Evolutionary conservation across 164 flowering plant genomes (phyloP).

Genomic region (Echeveria elegans): DNA sequence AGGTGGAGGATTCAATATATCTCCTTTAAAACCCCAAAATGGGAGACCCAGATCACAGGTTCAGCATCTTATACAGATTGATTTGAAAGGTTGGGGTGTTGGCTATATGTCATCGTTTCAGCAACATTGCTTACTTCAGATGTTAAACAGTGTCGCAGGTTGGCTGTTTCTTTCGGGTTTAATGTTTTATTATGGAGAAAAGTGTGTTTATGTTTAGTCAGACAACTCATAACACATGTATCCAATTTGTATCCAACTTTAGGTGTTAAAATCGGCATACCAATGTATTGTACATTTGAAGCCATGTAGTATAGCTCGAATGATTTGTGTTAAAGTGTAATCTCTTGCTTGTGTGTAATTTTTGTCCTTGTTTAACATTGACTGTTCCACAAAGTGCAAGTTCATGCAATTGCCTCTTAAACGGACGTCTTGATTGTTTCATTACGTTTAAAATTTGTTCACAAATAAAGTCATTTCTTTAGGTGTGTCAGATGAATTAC

Average conservation of each 20-base stretch:
- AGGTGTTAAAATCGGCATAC: too few species aligned
- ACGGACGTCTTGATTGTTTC: background rate
- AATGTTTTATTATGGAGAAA: background rate
- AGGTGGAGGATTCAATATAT: constrained; percentile 97
- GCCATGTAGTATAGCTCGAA: background rate
- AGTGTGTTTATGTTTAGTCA: background rate
- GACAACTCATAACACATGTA: background rate
- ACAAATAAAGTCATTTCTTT: background rate
- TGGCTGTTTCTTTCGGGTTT: constrained; percentile 15
- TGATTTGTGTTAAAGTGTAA: background rate
- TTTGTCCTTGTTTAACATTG: background rate
- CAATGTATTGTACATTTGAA: background rate
- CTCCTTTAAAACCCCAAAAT: constrained; percentile 80
- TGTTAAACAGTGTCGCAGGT: constrained; percentile 98
- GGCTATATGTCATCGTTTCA: constrained; percentile 82
- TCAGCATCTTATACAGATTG: constrained; percentile 98
- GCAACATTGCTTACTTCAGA: constrained; percentile 90
- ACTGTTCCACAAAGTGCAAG: background rate
- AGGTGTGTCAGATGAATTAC: too few species aligned
- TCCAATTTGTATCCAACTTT: too few species aligned
- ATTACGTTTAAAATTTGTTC: background rate
- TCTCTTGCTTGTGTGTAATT: background rate
- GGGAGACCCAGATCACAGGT: constrained; percentile 92
- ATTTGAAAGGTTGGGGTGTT: constrained; percentile 97
- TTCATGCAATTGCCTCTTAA: background rate